Evolutionary conservation across 1,284 basidiomycete genomes (phyloP), one percentile per base, ranked within the genome.

Genomic region (Irpex sp.): DNA sequence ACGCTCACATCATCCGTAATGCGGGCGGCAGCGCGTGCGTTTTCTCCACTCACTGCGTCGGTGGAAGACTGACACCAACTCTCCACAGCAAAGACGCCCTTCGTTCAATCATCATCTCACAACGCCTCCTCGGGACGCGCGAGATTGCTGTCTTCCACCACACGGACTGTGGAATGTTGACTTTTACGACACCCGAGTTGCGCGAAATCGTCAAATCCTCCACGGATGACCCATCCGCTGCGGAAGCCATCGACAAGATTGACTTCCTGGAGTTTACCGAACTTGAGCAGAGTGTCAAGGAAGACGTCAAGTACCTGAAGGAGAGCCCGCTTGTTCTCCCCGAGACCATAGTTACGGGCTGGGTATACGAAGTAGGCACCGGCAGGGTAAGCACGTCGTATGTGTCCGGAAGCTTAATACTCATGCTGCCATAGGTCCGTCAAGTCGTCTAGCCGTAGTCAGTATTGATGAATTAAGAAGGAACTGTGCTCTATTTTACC

Each of bases 1-100:
- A 88, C 58, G 83, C 85, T 6, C 86, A 89, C 73, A 77, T 88
- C 58, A 87, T 89, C 62, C 80, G 86, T 21, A 88, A 88, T 67
- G 86, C 85, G 28, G 86, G 86, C 47, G 85, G 85, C 49, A 71
- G 75, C 62, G 84, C 82, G 85, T 86, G 70, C 48, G 83, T 78
- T 19, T 48, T 19, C 42, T 33, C 3, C 65, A 45, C 51, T 16
- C 4, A 16, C 57, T 19, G n/a, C 8, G 52, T 48, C 21, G 56
- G 48, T 5, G 18, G 16, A 18, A 49, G 2, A n/a, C 16, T 49
- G 48, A 18, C 48, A 19, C 18, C 9, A 14, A n/a, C 18, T 28
- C 61, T 36, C 33, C 53, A 42, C 61, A 86, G 84, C 21, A 78
- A 80, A 64, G 86, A 88, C 48, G 82, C 85, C 2, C 66, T 89